Evolutionary conservation across 108 stramenopile genomes (phyloP), one percentile per base, ranked within the genome.

Genomic region (Discostella pseudostelligera): DNA sequence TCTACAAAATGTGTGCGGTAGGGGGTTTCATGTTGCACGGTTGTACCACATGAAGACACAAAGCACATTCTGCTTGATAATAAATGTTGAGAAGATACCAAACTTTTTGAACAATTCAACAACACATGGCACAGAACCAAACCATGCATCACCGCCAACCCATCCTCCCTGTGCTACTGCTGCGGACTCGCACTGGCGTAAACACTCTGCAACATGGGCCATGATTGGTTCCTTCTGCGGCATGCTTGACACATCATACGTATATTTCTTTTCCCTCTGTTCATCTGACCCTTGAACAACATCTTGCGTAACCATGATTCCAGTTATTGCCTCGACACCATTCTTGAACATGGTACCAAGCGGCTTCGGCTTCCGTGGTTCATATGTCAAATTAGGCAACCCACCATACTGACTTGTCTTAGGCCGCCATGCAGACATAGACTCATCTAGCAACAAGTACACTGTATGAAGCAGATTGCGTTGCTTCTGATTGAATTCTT

Each of bases 101-200:
- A 51, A n/a, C 37, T 26, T 21, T 39, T 37, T 9, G 35, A 14
- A 39, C 9, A 55, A 43, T 21, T 53, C 53, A 19, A 66, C 65
- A 45, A 17, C 1, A 13, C 39, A 42, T 2, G 19, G 8, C 3
- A 60, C 19, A 14, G 51, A 66, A 17, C 51, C 65, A 66, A 66
- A 66, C 65, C 65, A 66, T 39, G 65, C 50, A 66, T 66, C 65
- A 39, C 51, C 53, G 20, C 59, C 59, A 42, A 45, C 59, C 59
- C 59, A 60, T 8, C 43, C 59, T 42, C 59, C 59, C 6, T 17
- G n/a, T 3, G 14, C 21, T 7, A 60, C 32, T 12, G 9, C 17
- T 40, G 59, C 37, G 1, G 16, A 16, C 2, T 60, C 44, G 2
- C 8, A 8, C 36, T 60, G 59, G 1, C 59, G 42, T n/a, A 60